These are phyloP conservation scores for Acacia confusa DNA, from an alignment of 306 rosid species.

Conservation along the genomic window DNA sequence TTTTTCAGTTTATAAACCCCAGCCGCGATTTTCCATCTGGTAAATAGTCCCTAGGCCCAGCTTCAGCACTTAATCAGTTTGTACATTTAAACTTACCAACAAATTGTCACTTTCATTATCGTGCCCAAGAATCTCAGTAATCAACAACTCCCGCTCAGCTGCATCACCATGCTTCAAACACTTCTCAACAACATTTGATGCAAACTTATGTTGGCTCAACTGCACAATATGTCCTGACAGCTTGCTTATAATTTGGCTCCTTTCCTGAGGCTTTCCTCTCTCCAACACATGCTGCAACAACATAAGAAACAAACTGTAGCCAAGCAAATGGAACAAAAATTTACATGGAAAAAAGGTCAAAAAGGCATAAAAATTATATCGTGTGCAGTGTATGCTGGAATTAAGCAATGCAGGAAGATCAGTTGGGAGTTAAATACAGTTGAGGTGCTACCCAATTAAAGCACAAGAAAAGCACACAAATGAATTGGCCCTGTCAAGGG, in stretches of 20 bases:
- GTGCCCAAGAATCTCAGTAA: constrained; percentile 75
- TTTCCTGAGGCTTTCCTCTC: constrained; percentile 68
- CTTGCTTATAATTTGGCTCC: constrained; percentile 70
- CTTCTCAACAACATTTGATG: constrained; percentile 91
- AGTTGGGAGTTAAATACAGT: not conserved
- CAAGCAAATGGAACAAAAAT: constrained; percentile 15
- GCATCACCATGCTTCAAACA: constrained; percentile 79
- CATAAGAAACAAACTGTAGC: constrained; percentile 17
- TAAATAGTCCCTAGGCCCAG: not conserved
- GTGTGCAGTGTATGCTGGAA: not conserved
- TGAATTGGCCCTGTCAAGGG: not conserved
- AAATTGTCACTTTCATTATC: constrained; percentile 62
- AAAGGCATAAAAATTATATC: not conserved
- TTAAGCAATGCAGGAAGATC: not conserved
- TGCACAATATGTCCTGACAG: constrained; percentile 61
- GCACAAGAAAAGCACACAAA: not conserved
- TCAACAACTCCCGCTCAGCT: constrained; percentile 59
- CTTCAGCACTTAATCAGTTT: not conserved
- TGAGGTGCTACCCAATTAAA: not conserved
- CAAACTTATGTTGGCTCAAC: constrained; percentile 68
- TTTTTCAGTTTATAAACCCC: not conserved
- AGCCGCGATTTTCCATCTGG: not conserved
- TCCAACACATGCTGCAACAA: constrained; percentile 73
- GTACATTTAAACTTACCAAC: constrained; percentile 51
- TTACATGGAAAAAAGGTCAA: not conserved